Base-by-base conservation (phyloP, 495 filamentous ascomycete species). In the Parathielavia appendiculata region DNA sequence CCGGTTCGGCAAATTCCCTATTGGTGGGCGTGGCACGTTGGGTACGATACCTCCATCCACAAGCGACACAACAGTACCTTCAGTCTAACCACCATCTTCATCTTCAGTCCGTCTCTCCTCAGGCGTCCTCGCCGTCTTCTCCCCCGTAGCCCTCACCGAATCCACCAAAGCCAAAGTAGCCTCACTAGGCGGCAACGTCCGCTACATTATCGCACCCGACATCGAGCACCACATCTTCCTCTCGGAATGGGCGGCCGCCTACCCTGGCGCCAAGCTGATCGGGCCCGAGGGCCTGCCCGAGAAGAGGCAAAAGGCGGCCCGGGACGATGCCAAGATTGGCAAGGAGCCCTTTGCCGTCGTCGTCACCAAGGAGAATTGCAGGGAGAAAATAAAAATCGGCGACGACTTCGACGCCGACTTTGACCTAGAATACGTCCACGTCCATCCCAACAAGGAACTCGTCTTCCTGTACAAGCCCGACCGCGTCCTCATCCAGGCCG, bases 211-310 rank as follows among this genome's bases (percentile, higher is more conserved):
- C 12, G 91, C 92, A 5, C 80, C 85, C 19, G 93, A 97, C 67
- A 81, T 91, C 19, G 87, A 96, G 73, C 93, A 97, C 72, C 92
- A 98, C 78, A 88, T 97, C 67, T 91, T 89, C 75, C 67, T 97
- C 17, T 84, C 86, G 1, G 73, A 87, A 13, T 98, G 93, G 95
- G 83, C 87, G 58, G 72, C 79, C 17, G 89, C 82, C 6, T 98
- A 80, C 70, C 91, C 91, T 0, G 62, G 79, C 20, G 91, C 93
- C 9, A 81, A 84, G 56, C 79, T 98, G 41, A 80, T 97, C 62
- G 92, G 86, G 0, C 89, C 89, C 6, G 88, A 95, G 65, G 92
- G 92, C 0, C 81, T 98, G 4, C 83, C 81, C 46, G 92, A 92
- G 75, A 95, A 96, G 74, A 86, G 92, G 5, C 80, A 83, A 46